Evolutionary conservation across 2,329 filamentous ascomycete species (phyloP).

Genomic region (Fusarium neocosmosporiellum): DNA sequence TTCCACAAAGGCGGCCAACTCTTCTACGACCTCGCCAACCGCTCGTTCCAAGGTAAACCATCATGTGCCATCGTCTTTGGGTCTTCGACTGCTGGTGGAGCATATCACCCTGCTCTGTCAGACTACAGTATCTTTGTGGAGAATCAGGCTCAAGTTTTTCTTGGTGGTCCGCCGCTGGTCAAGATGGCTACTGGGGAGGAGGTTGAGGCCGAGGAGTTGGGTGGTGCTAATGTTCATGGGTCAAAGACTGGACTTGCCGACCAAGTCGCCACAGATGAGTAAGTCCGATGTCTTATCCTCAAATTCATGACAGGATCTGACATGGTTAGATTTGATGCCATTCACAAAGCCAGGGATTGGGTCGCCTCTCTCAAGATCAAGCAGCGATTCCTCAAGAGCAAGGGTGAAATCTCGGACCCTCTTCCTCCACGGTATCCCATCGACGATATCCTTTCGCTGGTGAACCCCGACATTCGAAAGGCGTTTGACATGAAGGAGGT

Average conservation of each 20-base stretch:
- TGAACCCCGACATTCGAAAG: conserved; percentile 51
- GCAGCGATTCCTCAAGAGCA: neutral
- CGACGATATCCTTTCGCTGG: conserved; percentile 51
- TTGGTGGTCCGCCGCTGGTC: neutral
- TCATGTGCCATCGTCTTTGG: conserved; percentile 55
- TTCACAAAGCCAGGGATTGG: neutral
- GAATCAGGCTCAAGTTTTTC: neutral
- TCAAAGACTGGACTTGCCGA: neutral
- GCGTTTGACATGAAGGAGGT: conserved; percentile 49
- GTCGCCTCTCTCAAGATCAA: neutral
- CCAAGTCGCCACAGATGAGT: neutral
- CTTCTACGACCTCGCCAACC: conserved; percentile 54
- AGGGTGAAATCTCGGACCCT: conserved; percentile 9
- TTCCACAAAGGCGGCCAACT: conserved; percentile 53
- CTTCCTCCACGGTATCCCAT: conserved; percentile 45
- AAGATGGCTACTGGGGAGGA: conserved; percentile 3
- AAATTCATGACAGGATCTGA: neutral
- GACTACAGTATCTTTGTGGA: neutral
- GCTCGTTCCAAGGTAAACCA: conserved; percentile 50
- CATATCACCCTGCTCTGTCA: neutral
- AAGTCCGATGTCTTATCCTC: neutral
- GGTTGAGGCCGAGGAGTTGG: neutral
- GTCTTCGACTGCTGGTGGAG: neutral
- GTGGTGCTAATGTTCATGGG: neutral
- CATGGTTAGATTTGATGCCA: neutral